Conservation (phyloP, 2,329 filamentous ascomycete species). For the Pestalotiopsis fici region DNA sequence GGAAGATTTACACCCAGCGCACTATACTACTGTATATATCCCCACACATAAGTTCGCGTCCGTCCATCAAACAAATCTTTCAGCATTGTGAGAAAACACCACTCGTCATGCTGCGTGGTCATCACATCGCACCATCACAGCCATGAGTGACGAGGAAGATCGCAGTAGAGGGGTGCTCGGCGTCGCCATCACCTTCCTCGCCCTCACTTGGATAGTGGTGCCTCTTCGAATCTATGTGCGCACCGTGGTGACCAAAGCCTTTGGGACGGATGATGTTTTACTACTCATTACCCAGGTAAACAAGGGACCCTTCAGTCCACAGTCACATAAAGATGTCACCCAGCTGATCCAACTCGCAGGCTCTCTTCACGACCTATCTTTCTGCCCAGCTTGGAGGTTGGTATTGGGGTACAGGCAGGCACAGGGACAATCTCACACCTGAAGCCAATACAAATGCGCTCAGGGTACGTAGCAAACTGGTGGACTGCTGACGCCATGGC, state of each 20-base stretch:
- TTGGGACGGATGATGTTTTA: neutral
- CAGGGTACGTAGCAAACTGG: neutral
- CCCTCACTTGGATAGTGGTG: constrained; percentile 3
- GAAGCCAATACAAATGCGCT: constrained; percentile 1
- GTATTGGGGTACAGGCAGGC: constrained; percentile 9
- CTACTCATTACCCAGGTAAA: constrained; percentile 2
- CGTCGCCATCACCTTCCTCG: neutral
- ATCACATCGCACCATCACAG: neutral
- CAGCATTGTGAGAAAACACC: neutral
- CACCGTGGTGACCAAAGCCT: neutral
- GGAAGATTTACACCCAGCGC: neutral
- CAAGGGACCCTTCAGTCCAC: neutral
- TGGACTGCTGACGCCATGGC: neutral
- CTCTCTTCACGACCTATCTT: constrained; percentile 1
- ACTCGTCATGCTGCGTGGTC: neutral
- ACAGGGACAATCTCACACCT: neutral
- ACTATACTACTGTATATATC: neutral
- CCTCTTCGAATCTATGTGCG: constrained; percentile 3
- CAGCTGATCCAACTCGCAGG: neutral
- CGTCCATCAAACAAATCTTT: neutral
- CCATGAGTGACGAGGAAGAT: constrained; percentile 5
- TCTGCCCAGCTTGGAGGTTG: constrained; percentile 1
- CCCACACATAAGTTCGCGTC: neutral
- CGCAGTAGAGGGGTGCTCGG: neutral
- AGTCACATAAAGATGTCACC: neutral